Evolutionary conservation across 257 asterid species (phyloP), one percentile per base, ranked within the genome.

Genomic region (Rhazya stricta): DNA sequence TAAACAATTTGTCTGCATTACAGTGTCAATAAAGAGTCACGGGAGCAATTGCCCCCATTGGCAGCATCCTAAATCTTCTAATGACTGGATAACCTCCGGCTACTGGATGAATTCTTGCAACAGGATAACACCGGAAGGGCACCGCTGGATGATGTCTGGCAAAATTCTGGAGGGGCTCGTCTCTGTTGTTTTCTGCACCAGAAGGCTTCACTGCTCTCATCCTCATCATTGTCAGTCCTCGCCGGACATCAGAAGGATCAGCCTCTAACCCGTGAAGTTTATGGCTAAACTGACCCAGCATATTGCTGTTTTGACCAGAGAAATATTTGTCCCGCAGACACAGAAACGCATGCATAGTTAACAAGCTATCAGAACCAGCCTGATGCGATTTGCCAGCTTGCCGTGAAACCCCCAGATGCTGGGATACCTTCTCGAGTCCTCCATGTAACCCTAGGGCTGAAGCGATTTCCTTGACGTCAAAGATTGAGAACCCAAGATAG

Each of bases 381-480:
- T 87, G 86, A 39, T 84, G 84, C 23, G 84, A 65, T 23, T 76
- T 63, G 1, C 86, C 88, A 0, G 34, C 66, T 18, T 54, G 42
- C 43, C 85, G 68, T 0, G 39, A 57, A 69, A 85, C 9, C 3
- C n/a, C 46, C 71, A 87, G 25, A 1, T 13, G 11, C 45, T 61
- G 46, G 0, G 82, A 83, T 25, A 83, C 72, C 67, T 70, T 48
- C 8, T 83, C 80, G 8, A 87, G 67, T 7, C 83, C 81, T 3
- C 82, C 85, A 0, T 75, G 27, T 30, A 74, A 43, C 9, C 85
- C 72, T 3, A 53, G 19, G 0, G 29, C 53, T 15, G 43, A 27
- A 0, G 57, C 41, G 18, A 30, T 79, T 69, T 45, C 63, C 76
- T 87, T 87, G 23, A 81, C 3, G 23, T 87, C 89, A 15, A 57